Evolutionary conservation across 2,329 filamentous ascomycete species (phyloP), one percentile per base, ranked within the genome.

Genomic region (Botryotinia convoluta): DNA sequence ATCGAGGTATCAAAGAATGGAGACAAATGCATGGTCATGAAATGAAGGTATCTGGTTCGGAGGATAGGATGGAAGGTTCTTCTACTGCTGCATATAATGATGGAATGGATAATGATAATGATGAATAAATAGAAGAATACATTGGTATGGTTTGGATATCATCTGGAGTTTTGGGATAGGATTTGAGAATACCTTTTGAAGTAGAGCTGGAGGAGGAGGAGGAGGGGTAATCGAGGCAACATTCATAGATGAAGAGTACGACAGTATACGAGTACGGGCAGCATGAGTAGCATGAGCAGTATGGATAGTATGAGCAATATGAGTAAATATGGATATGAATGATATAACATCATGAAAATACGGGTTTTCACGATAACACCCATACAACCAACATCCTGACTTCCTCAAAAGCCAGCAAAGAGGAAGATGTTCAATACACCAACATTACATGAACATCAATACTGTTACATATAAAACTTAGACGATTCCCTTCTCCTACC

Each of bases 1-100:
- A 97, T 82, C 87, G 86, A 74, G 95, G 95, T 0, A 89, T 98
- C 8, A 86, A 85, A 80, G 89, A 92, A 79, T 98, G 96, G 95
- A 88, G 95, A 79, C 90, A 87, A 82, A 88, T 91, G 65, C 76
- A 79, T 74, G 79, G 79, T 1, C 77, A 80, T 72, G 67, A 72
- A 29, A 51, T 20, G 42, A 63, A 71, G 39, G n/a, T 59, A 4
- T 59, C 62, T 32, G 32, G 37, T 26, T 59, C 35, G 29, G 35
- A 54, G 7, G 63, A 69, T 44, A 72, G 61, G 48, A 18, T 26
- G 42, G 69, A 18, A 20, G 54, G 48, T n/a, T 32, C 65, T 5
- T 57, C 44, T 44, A 42, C 14, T 32, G 42, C 14, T 32, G 42
- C 35, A 37, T 14, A n/a, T 42, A 35, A 51, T 14, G 35, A 54